These are phyloP conservation scores for Plasmodium ovale DNA, from an alignment of 169 alveolate species.

Conservation along the genomic window DNA sequence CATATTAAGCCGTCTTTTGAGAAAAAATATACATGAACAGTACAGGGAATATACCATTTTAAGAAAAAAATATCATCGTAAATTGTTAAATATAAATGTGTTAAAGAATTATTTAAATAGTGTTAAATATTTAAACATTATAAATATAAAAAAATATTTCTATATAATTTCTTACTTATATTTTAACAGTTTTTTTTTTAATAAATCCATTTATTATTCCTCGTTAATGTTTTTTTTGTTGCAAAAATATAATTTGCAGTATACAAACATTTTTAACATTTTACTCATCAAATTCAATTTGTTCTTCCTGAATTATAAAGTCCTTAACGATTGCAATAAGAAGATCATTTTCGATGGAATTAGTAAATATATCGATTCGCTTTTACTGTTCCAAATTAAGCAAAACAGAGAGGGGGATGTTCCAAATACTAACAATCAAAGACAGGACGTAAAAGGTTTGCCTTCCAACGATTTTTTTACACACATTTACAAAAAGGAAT, in stretches of 20 bases:
- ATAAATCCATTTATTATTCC: constrained; percentile 50
- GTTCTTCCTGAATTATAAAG: constrained; percentile 28
- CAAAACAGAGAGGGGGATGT: not conserved
- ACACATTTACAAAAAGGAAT: constrained; percentile 36
- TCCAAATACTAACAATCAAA: not conserved
- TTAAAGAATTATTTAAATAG: constrained; percentile 63
- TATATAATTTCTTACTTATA: constrained; percentile 56
- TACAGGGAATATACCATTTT: constrained; percentile 28
- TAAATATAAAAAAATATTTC: constrained; percentile 62
- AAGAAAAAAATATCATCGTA: constrained; percentile 30
- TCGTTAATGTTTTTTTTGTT: constrained; percentile 56
- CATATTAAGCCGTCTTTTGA: constrained; percentile 4
- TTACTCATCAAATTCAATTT: constrained; percentile 63
- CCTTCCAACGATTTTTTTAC: constrained; percentile 20
- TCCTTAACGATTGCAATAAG: constrained; percentile 23
- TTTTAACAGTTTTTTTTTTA: constrained; percentile 41
- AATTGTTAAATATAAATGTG: constrained; percentile 37
- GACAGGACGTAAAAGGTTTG: not conserved
- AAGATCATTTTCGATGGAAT: constrained; percentile 16
- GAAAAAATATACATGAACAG: constrained; percentile 39
- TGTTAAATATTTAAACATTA: constrained; percentile 59
- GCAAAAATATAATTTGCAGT: constrained; percentile 76
- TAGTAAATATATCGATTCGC: constrained; percentile 38
- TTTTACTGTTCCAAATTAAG: constrained; percentile 46
- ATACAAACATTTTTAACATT: constrained; percentile 51